Conservation (phyloP, 2,329 filamentous ascomycete species). For the Trichoderma koningiopsis region DNA sequence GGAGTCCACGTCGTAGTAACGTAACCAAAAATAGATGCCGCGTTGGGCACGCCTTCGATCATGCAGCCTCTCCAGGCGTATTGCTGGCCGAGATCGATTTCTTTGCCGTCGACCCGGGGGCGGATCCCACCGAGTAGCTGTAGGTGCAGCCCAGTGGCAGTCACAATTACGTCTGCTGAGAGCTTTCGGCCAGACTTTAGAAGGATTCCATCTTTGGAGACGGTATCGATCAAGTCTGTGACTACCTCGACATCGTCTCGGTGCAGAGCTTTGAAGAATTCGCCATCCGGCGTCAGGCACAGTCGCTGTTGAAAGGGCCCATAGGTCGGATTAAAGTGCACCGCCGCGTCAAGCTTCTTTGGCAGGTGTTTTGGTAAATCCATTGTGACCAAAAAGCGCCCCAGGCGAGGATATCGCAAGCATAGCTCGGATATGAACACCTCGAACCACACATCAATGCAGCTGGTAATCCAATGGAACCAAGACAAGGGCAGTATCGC, state of each 20-base stretch:
- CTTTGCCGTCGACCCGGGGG: conserved; percentile 56
- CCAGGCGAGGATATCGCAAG: conserved; percentile 33
- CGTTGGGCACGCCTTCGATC: conserved; percentile 68
- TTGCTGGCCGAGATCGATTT: conserved; percentile 50
- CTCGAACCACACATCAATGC: conserved; percentile 51
- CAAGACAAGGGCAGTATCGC: conserved; percentile 51
- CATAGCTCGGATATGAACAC: conserved; percentile 43
- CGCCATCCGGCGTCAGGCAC: conserved; percentile 63
- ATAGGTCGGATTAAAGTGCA: conserved; percentile 67
- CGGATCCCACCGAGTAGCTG: conserved; percentile 56
- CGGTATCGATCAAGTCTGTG: conserved; percentile 55
- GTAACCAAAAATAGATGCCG: conserved; percentile 64
- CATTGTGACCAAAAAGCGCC: conserved; percentile 42
- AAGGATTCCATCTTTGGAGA: conserved; percentile 51
- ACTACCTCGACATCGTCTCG: conserved; percentile 49
- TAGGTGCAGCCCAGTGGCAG: conserved; percentile 67
- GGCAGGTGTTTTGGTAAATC: conserved; percentile 56
- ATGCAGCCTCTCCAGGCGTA: conserved; percentile 67
- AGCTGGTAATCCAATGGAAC: conserved; percentile 50
- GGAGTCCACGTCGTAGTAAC: conserved; percentile 69
- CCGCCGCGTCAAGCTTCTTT: conserved; percentile 53
- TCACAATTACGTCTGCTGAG: conserved; percentile 67
- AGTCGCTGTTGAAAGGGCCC: conserved; percentile 74
- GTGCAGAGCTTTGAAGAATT: conserved; percentile 57
- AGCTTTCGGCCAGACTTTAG: conserved; percentile 53